phyloP scores from a whole-genome alignment of 805 yeast species.

The Candida germanica region DNA sequence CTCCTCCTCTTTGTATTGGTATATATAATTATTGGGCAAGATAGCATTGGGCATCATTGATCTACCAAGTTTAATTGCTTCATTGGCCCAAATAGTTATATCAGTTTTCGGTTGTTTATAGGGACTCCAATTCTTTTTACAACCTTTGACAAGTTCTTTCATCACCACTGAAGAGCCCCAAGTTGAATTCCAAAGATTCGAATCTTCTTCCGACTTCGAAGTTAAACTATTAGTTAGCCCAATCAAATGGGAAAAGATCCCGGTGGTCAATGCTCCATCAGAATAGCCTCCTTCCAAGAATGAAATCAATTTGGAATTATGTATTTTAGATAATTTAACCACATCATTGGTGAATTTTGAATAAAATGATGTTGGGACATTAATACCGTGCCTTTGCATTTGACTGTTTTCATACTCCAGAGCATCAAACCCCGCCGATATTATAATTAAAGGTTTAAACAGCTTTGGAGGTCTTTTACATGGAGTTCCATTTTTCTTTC shows the following conservation, averaged over 20 bases:
- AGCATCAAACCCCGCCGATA: conserved; percentile 88
- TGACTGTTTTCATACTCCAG: conserved; percentile 77
- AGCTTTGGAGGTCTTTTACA: conserved; percentile 33
- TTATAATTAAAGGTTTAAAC: conserved; percentile 52
- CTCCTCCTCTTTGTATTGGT: conserved; percentile 23
- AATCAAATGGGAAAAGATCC: conserved; percentile 72
- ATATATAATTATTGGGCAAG: conserved; percentile 35
- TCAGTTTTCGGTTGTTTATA: conserved; percentile 51
- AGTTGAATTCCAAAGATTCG: conserved; percentile 50
- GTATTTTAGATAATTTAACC: conserved; percentile 62
- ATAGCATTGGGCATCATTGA: conserved; percentile 56
- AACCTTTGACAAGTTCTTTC: conserved; percentile 64
- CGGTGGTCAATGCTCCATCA: conserved; percentile 75
- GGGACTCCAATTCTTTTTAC: conserved; percentile 63
- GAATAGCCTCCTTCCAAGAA: conserved; percentile 85
- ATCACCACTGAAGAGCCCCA: conserved; percentile 66
- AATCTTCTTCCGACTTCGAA: conserved; percentile 9
- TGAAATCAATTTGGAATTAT: conserved; percentile 61
- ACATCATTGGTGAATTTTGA: conserved; percentile 70
- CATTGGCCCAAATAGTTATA: conserved; percentile 60
- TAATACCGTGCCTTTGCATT: conserved; percentile 82
- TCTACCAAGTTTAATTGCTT: conserved; percentile 59
- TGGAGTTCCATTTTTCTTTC: conserved; percentile 26
- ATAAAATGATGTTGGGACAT: conserved; percentile 79
- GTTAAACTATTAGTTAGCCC: conserved; percentile 55